phyloP scores from a whole-genome alignment of 352 stramenopile genomes.

The Phytophthora citricola region DNA sequence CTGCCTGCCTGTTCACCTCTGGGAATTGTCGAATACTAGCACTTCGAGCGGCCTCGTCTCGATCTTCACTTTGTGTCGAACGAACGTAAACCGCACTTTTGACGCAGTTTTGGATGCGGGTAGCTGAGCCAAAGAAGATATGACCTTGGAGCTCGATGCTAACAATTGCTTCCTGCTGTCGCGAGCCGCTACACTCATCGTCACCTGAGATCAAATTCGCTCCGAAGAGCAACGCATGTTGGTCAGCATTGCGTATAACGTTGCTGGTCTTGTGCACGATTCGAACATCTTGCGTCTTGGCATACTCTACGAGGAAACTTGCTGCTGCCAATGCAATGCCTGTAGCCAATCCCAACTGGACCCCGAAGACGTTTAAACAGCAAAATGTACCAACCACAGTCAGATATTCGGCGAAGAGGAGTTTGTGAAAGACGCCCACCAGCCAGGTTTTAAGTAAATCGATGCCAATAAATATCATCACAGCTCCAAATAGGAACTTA shows the following conservation, averaged over 20 bases:
- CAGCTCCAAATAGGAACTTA: constrained; percentile 97
- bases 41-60: not conserved
- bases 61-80: not conserved
- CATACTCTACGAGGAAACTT: constrained; percentile 85
- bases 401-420: constrained; percentile 87
- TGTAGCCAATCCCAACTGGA: constrained; percentile 87
- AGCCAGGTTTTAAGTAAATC: constrained; percentile 93
- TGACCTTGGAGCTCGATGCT: constrained; percentile 75
- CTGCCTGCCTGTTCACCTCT: constrained; percentile 1
- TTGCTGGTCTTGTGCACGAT: constrained; percentile 71
- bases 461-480: constrained; percentile 97
- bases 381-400: constrained; percentile 93
- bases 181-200: constrained; percentile 18
- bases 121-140: constrained; percentile 82
- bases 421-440: constrained; percentile 61
- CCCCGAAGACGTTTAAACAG: constrained; percentile 88
- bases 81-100: constrained; percentile 69
- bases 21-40: not conserved
- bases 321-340: constrained; percentile 69
- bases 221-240: constrained; percentile 60
- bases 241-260: constrained; percentile 67
- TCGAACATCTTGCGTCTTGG: constrained; percentile 63
- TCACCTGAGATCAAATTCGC: constrained; percentile 13
- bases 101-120: constrained; percentile 70
- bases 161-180: constrained; percentile 62